Evolutionary conservation across 805 yeast genomes (phyloP).

Genomic region (Babjeviella inositovora): DNA sequence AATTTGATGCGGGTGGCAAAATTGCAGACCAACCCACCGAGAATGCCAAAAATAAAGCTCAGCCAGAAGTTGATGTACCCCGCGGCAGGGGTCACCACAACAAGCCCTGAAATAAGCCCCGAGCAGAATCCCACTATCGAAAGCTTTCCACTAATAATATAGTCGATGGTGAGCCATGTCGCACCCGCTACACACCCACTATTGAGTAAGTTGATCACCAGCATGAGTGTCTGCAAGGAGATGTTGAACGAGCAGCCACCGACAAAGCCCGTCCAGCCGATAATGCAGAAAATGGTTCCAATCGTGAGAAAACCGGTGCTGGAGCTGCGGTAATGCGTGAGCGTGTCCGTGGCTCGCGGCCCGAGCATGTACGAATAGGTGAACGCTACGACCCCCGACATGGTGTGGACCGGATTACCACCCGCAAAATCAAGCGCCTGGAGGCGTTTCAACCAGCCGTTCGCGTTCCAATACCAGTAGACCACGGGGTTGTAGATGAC

Average conservation of each 20-base stretch:
- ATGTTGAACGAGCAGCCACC: conserved; percentile 12
- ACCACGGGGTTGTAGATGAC: conserved; percentile 29
- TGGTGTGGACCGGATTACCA: conserved; percentile 31
- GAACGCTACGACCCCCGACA: conserved; percentile 23
- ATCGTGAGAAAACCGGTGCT: conserved; percentile 20
- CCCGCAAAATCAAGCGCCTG: conserved; percentile 32
- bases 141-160: conserved; percentile 18
- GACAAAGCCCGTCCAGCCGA: conserved; percentile 12
- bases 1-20: too few species aligned
- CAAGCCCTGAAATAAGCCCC: conserved; percentile 27
- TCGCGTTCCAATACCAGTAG: conserved; percentile 26
- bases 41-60: conserved; percentile 21
- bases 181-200: conserved; percentile 26
- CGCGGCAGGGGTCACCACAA: conserved; percentile 28
- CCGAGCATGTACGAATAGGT: conserved; percentile 25
- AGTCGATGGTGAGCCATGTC: conserved; percentile 25
- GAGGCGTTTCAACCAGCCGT: conserved; percentile 24
- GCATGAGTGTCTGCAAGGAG: conserved; percentile 27
- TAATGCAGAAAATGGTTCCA: conserved; percentile 26
- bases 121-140: conserved; percentile 24
- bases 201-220: conserved; percentile 29
- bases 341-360: conserved; percentile 9
- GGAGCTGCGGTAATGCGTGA: too few species aligned
- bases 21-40: conserved; percentile 18
- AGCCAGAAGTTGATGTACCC: conserved; percentile 29